A percentile compares a stretch with the other conserved stretches of the same genome.
Evolutionary conservation across 2,329 filamentous ascomycete species (phyloP).

Genomic region (Microsporum audouinii): DNA sequence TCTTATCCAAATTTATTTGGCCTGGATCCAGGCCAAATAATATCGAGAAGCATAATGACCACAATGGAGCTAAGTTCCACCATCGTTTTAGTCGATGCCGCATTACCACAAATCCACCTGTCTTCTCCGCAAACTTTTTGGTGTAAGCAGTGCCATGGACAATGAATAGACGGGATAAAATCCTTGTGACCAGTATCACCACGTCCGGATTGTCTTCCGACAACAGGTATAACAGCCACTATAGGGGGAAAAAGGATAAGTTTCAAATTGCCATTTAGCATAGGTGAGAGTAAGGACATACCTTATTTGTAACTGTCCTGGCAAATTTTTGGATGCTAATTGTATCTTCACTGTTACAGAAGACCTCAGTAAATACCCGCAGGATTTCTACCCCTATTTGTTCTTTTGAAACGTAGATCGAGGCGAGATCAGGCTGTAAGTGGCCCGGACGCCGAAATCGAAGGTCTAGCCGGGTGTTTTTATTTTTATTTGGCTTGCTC

Average conservation of each 20-base stretch:
- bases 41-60: constrained; percentile 80
- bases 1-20: constrained; percentile 58
- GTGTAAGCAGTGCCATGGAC: constrained; percentile 71
- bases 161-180: constrained; percentile 73
- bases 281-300: constrained; percentile 30
- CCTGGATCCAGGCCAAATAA: constrained; percentile 75
- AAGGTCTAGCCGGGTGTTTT: constrained; percentile 30
- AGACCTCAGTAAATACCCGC: constrained; percentile 61
- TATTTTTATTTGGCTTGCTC: constrained; percentile 34
- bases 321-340: constrained; percentile 75
- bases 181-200: constrained; percentile 67
- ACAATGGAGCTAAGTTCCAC: constrained; percentile 77
- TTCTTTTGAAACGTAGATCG: constrained; percentile 43
- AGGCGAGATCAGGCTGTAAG: constrained; percentile 27
- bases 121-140: constrained; percentile 74
- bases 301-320: constrained; percentile 89
- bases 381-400: constrained; percentile 65
- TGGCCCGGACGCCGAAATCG: constrained; percentile 21
- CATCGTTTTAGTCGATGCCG: constrained; percentile 69
- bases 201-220: constrained; percentile 77
- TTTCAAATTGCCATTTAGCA: constrained; percentile 23
- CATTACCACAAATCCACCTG: constrained; percentile 79
- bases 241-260: constrained; percentile 3
- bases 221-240: constrained; percentile 87
- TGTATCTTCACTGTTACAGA: constrained; percentile 61